Evolutionary conservation across 495 filamentous ascomycete species (phyloP), one percentile per base, ranked within the genome.

Genomic region (Penicillium canariense): DNA sequence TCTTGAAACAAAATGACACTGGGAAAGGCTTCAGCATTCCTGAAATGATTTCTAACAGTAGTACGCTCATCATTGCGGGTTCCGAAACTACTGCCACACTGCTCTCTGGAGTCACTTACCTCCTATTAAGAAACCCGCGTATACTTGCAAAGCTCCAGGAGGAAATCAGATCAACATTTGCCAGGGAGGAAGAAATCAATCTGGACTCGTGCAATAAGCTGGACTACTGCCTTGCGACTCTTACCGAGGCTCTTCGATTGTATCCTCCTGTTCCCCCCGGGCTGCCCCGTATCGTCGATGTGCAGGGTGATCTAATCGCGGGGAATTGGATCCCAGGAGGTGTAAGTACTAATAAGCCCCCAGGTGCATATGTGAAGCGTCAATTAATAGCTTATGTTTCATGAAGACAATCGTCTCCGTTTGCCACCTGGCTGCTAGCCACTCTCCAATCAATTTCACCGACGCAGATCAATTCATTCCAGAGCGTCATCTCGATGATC

Each of bases 61-160:
- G 58, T 20, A 54, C 58, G 0, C 34, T 73, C 2, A 71, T 83
- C 28, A 72, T 81, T 17, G 82, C 72, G 10, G 82, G 83, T 11
- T 80, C 77, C 0, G 84, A 87, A 57, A 86, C 85, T 1, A 84
- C 83, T 3, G 83, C 84, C 1, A 86, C 84, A 0, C 31, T 78
- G 0, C 69, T 89, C 8, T 73, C 76, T 0, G 81, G 76, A 0
- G 74, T 76, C 0, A 75, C 76, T 0, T 87, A 77, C 56, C 60
- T 81, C 2, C 59, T 88, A 3, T 52, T 78, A 1, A 78, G 53
- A 4, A 73, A 82, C 55, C 79, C 74, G 0, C 54, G 68, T 3
- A 62, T 70, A 0, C 55, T 81, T 25, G 54, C 62, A 5, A 80
- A 74, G 53, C 62, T 86, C 9, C 65, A 68, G 1, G 53, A 68